A percentile compares a stretch with the other conserved stretches of the same genome.
Evolutionary conservation across 1,284 basidiomycete genomes (phyloP).

Genomic region (Rhodotorula sp.): DNA sequence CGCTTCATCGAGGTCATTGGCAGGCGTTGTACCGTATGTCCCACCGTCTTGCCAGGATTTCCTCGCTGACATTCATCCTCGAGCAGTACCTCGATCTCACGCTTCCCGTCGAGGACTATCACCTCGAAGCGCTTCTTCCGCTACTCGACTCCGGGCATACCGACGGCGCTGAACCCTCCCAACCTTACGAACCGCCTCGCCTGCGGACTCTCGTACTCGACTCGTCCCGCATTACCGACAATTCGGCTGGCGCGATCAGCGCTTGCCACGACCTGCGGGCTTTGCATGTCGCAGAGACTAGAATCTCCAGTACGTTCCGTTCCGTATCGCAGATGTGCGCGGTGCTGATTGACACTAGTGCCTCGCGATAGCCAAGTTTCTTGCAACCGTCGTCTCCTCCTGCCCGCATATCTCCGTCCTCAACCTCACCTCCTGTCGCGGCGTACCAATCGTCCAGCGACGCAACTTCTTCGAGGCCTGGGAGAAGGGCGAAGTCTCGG

Average conservation of each 20-base stretch:
- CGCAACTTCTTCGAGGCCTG: constrained; percentile 37
- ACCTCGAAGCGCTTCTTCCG: constrained; percentile 31
- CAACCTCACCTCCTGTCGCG: constrained; percentile 39
- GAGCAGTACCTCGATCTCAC: constrained; percentile 32
- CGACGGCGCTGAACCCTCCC: neutral
- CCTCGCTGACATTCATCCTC: neutral
- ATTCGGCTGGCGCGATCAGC: constrained; percentile 9
- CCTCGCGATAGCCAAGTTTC: constrained; percentile 22
- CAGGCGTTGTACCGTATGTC: constrained; percentile 18
- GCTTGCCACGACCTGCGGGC: constrained; percentile 24
- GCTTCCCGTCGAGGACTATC: constrained; percentile 23
- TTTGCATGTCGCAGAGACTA: constrained; percentile 36
- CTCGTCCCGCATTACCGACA: constrained; percentile 24
- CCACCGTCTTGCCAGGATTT: neutral
- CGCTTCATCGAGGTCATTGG: constrained; percentile 28
- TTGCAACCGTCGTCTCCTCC: constrained; percentile 20
- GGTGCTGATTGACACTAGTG: neutral
- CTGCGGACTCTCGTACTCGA: constrained; percentile 32
- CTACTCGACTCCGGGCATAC: neutral
- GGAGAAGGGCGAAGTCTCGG: constrained; percentile 25
- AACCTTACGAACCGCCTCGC: constrained; percentile 9
- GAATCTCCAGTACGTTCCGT: constrained; percentile 27
- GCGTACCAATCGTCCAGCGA: constrained; percentile 36
- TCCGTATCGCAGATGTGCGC: neutral
- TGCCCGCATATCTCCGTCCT: constrained; percentile 31